Conservation (phyloP, 2,329 filamentous ascomycete species). For the Bipolaris gigantea region DNA sequence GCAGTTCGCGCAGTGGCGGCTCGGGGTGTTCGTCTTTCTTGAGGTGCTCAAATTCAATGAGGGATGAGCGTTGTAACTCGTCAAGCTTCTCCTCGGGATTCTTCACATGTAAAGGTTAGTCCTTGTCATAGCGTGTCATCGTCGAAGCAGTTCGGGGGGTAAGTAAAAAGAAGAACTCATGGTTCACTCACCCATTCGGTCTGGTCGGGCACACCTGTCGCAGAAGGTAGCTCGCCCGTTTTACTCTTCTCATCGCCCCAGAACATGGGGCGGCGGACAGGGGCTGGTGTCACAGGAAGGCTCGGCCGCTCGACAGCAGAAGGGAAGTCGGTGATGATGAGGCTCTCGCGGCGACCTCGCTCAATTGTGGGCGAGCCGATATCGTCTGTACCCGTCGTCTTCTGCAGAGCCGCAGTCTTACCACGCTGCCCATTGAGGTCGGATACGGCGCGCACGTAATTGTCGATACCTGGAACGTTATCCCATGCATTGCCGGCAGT, state of each 20-base stretch:
- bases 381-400: constrained; percentile 30
- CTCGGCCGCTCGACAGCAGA: constrained; percentile 80
- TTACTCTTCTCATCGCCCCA: constrained; percentile 65
- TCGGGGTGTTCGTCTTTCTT: constrained; percentile 38
- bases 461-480: constrained; percentile 81
- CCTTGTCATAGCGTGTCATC: constrained; percentile 5
- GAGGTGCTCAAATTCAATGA: constrained; percentile 48
- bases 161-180: constrained; percentile 40
- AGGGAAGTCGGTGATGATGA: constrained; percentile 85
- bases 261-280: constrained; percentile 68
- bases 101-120: constrained; percentile 44
- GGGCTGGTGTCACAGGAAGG: constrained; percentile 86
- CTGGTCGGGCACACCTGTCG: constrained; percentile 83
- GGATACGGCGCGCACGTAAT: constrained; percentile 75
- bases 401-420: constrained; percentile 46
- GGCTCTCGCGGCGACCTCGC: constrained; percentile 54
- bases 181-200: constrained; percentile 85
- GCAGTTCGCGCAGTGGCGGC: constrained; percentile 38
- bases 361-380: constrained; percentile 39
- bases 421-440: constrained; percentile 62
- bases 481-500: constrained; percentile 82
- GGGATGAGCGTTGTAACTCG: constrained; percentile 50
- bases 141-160: background rate
- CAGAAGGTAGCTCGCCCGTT: constrained; percentile 66
- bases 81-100: constrained; percentile 52